Base-by-base conservation (phyloP, 2,329 filamentous ascomycete species). In the Phaeosphaeria sp. region DNA sequence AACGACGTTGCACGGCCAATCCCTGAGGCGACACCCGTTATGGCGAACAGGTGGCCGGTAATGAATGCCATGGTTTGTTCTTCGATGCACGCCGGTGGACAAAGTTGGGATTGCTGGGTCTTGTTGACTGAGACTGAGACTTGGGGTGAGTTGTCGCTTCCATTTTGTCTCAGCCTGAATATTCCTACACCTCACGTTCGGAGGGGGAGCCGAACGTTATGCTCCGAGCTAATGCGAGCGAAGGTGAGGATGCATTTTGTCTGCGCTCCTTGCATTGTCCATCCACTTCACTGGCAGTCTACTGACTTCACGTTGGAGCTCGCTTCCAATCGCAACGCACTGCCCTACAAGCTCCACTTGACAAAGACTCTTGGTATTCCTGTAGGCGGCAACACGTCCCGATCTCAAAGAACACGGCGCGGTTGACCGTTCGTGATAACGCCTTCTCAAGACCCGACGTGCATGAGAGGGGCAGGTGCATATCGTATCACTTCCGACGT, bases 1-100 rank as follows among this genome's bases (percentile, higher is more conserved):
- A 6, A 44, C 48, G 56, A 39, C 5, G 59, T 63, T 33, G 53
- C 59, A 44, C 55, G 51, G 11, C 61, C 52, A 25, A 65, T 64
- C 5, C 59, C 56, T 43, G 61, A 65, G 17, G 54, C 56, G n/a
- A 61, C 63, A 13, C 58, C 58, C 8, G 58, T 56, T 24, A 64
- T 57, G 30, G 58, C 54, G 36, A 65, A 57, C 4, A 62, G 27
- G n/a, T 51, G 36, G 46, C 46, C 47, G 2, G 18, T 36, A 45
- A 52, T 30, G 25, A 20, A 44, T 2, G 39, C 24, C 39, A 51
- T 51, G n/a, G 15, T 44, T 44, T 36, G 36, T 33, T 45, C 6
- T 33, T 30, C 21, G 25, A 44, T 17, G 40, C 24, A 30, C 20
- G 40, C 9, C 6, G 21, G 20, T 15, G 49, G 25, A 11, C 11